These are phyloP conservation scores for Chlorella sp. DNA, from an alignment of 139 green algal genomes.

Conservation along the genomic window DNA sequence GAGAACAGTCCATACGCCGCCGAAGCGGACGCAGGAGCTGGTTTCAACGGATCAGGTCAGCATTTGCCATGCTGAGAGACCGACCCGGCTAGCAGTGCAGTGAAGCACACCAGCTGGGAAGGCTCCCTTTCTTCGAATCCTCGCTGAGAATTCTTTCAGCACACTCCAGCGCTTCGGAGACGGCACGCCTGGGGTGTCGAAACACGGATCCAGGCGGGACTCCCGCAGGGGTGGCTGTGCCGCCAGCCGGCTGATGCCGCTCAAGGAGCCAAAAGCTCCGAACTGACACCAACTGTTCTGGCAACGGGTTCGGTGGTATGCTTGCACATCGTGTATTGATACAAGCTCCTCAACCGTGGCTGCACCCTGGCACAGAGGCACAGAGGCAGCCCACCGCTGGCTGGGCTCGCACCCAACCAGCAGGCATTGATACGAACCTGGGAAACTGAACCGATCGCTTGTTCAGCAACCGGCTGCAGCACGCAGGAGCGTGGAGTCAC, in stretches of 20 bases:
- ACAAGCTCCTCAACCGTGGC: slow-evolving; percentile 47
- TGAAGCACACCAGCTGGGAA: background rate
- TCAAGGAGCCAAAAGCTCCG: background rate
- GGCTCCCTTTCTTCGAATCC: slow-evolving; percentile 38
- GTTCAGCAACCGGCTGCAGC: slow-evolving; percentile 3
- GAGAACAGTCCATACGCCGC: background rate
- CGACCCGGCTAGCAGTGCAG: background rate
- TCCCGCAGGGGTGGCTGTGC: slow-evolving; percentile 41
- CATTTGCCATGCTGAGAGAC: background rate
- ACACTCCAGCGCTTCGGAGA: slow-evolving; percentile 44
- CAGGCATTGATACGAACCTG: slow-evolving; percentile 16
- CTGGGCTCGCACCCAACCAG: background rate
- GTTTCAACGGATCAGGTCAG: slow-evolving; percentile 6
- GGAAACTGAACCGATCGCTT: background rate
- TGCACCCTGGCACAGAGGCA: background rate
- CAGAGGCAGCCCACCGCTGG: background rate
- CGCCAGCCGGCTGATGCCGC: slow-evolving; percentile 27
- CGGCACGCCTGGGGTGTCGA: background rate
- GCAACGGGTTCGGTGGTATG: slow-evolving; percentile 38
- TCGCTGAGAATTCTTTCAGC: slow-evolving; percentile 37
- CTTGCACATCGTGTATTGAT: slow-evolving; percentile 58
- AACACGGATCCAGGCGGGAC: background rate
- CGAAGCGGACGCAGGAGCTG: background rate
- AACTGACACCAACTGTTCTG: slow-evolving; percentile 21
- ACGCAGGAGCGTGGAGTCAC: slow-evolving; percentile 30